Conservation (phyloP, 2,329 filamentous ascomycete species). For the Aspergillus proliferans region DNA sequence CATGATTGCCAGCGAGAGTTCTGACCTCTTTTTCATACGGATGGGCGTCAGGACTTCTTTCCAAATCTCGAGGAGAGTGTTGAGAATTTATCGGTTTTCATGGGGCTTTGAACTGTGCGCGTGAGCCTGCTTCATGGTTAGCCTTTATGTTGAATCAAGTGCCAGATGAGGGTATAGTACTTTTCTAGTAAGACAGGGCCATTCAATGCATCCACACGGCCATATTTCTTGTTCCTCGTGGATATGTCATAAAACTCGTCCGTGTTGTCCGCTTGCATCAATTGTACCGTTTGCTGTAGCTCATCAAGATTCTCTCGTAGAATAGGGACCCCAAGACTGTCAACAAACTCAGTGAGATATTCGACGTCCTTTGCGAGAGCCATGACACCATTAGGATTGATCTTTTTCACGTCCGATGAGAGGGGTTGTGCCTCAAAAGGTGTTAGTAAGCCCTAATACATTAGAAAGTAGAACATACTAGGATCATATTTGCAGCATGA, state of each 20-base stretch:
- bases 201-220: constrained; percentile 83
- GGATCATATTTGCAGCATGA: constrained; percentile 79
- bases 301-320: constrained; percentile 85
- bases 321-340: constrained; percentile 79
- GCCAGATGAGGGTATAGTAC: constrained; percentile 40
- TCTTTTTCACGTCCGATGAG: constrained; percentile 70
- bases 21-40: too few species aligned
- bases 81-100: constrained; percentile 58
- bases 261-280: constrained; percentile 82
- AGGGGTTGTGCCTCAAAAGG: constrained; percentile 62
- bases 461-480: constrained; percentile 47
- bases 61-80: constrained; percentile 72
- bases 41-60: constrained; percentile 41
- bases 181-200: constrained; percentile 89
- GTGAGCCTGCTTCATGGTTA: constrained; percentile 51
- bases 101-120: constrained; percentile 54
- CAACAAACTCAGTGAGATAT: constrained; percentile 80
- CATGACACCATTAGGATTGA: constrained; percentile 78
- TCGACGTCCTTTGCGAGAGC: constrained; percentile 76
- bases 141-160: constrained; percentile 3
- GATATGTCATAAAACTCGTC: constrained; percentile 95
- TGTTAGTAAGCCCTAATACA: constrained; percentile 3
- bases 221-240: constrained; percentile 85
- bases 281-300: constrained; percentile 80
- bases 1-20: too few species aligned